Evolutionary conservation across 208 protist species (phyloP).

Genomic region (Willaertia magna): DNA sequence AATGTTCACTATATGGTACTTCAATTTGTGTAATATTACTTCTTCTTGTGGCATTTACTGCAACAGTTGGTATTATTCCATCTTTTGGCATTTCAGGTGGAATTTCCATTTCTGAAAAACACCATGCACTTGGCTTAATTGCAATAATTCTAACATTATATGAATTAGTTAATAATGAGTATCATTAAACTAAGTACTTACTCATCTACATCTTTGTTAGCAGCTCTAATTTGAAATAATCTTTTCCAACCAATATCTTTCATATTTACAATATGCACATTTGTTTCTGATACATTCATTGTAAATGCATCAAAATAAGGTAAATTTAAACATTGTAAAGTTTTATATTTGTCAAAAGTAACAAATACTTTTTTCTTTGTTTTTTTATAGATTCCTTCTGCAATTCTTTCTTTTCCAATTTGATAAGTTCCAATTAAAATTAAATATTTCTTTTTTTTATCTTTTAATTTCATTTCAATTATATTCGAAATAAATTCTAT

Average conservation of each 20-base stretch:
- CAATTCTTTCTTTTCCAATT: conserved; percentile 14
- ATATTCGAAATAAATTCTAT: conserved; percentile 2
- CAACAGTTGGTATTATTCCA: neutral
- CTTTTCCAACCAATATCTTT: neutral
- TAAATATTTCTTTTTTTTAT: neutral
- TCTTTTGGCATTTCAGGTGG: neutral
- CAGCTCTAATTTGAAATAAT: neutral
- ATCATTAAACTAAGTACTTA: neutral
- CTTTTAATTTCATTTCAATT: neutral
- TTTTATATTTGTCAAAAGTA: neutral
- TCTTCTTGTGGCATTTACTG: neutral
- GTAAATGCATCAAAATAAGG: neutral
- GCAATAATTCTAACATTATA: neutral
- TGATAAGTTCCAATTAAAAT: conserved; percentile 10
- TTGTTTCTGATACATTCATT: neutral
- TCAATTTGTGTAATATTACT: neutral
- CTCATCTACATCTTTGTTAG: neutral
- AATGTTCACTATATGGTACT: conserved; percentile 10
- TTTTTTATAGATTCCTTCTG: neutral
- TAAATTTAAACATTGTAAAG: neutral
- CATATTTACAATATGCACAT: neutral
- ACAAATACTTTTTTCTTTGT: neutral
- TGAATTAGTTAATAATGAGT: too few relatives aligned
- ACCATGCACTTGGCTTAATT: conserved; percentile 1
- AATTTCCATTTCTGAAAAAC: neutral